Percentiles rank a stretch among this genome's conserved stretches.
phyloP scores from a whole-genome alignment of 2,329 filamentous ascomycete genomes.

The Orbilia quercus region DNA sequence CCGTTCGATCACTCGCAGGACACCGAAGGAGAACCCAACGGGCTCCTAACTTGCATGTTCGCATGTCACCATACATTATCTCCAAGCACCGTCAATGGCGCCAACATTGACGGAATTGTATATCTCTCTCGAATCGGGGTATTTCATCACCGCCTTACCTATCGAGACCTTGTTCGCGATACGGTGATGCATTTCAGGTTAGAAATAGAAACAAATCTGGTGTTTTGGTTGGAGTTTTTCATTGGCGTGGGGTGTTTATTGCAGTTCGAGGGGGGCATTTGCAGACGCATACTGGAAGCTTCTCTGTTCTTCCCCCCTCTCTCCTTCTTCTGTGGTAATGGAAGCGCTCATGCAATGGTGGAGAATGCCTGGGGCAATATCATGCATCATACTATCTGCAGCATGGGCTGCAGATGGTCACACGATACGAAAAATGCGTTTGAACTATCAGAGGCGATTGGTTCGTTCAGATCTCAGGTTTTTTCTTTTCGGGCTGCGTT shows the following conservation, averaged over 20 bases:
- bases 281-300: constrained; percentile 7
- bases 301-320: neutral
- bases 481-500: constrained; percentile 6
- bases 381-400: constrained; percentile 42
- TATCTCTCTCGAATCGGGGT: constrained; percentile 54
- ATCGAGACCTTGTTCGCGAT: constrained; percentile 27
- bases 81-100: constrained; percentile 21
- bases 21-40: neutral
- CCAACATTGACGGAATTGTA: constrained; percentile 16
- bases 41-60: constrained; percentile 15
- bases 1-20: neutral
- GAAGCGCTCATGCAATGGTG: constrained; percentile 4
- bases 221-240: neutral
- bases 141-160: constrained; percentile 44
- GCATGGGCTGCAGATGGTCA: constrained; percentile 45
- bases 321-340: neutral
- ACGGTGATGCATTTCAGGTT: constrained; percentile 19
- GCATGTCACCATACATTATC: constrained; percentile 45
- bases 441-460: constrained; percentile 14
- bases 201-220: constrained; percentile 33
- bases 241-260: constrained; percentile 40
- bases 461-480: constrained; percentile 27
- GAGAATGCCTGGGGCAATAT: neutral
- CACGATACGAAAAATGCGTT: constrained; percentile 40
- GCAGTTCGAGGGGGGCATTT: neutral